Percentiles rank a stretch among this genome's conserved stretches.
Conservation (phyloP, 345 rosid species). For the Passiflora organensis region DNA sequence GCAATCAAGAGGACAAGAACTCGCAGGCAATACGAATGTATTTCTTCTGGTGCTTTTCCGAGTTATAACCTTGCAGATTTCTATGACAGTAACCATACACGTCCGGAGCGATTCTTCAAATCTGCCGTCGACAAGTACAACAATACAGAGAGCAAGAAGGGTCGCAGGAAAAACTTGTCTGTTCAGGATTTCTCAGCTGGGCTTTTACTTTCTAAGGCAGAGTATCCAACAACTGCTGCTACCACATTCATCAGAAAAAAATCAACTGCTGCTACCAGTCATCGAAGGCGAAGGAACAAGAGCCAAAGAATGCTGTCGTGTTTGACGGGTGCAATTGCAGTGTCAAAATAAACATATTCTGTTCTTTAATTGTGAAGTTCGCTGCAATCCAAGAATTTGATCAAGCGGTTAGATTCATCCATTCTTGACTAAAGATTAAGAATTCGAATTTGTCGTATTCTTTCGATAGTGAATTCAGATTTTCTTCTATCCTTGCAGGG, state of each 20-base stretch:
- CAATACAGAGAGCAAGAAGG: neutral
- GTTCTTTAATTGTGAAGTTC: too few relatives aligned
- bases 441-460: too few relatives aligned
- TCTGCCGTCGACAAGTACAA: neutral
- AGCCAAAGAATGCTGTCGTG: conserved; percentile 35
- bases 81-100: conserved; percentile 7
- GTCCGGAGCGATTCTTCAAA: neutral
- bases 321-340: too few relatives aligned
- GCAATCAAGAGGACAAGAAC: conserved; percentile 57
- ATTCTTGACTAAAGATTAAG: too few relatives aligned
- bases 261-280: conserved; percentile 7
- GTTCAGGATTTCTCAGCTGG: conserved; percentile 39
- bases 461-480: too few relatives aligned
- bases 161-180: conserved; percentile 44
- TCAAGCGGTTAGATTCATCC: too few relatives aligned
- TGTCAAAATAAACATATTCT: too few relatives aligned
- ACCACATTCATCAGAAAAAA: too few relatives aligned
- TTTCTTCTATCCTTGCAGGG: too few relatives aligned
- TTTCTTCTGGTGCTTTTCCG: conserved; percentile 45
- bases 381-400: too few relatives aligned
- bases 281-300: conserved; percentile 40
- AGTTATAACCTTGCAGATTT: conserved; percentile 32
- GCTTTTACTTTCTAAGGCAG: neutral
- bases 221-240: neutral
- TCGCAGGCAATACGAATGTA: conserved; percentile 65